phyloP scores from a whole-genome alignment of 2,329 filamentous ascomycete species.

The Shiraia sp. region DNA sequence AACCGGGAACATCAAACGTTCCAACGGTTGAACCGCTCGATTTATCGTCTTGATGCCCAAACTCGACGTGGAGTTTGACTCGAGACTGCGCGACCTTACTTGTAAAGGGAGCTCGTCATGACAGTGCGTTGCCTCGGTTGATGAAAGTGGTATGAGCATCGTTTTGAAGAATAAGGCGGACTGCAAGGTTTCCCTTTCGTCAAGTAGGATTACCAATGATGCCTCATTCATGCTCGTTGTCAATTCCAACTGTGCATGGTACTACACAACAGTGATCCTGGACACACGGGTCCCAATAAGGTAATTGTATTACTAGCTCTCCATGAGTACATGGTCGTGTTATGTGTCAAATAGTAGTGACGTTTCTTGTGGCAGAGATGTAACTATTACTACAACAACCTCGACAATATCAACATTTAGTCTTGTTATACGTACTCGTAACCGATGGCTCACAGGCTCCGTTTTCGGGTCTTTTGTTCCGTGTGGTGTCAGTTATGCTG shows the following conservation, averaged over 20 bases:
- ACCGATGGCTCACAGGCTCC: too few relatives aligned
- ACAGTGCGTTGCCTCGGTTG: neutral
- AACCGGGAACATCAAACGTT: slow-evolving; percentile 7
- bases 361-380: too few relatives aligned
- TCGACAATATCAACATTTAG: too few relatives aligned
- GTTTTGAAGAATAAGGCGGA: slow-evolving; percentile 1
- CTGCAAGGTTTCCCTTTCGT: neutral
- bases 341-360: too few relatives aligned
- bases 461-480: too few relatives aligned
- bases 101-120: slow-evolving; percentile 2
- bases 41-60: slow-evolving; percentile 2
- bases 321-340: too few relatives aligned
- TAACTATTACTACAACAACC: too few relatives aligned
- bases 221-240: slow-evolving; percentile 3
- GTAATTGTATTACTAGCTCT: neutral
- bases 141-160: neutral
- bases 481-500: too few relatives aligned
- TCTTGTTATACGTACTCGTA: too few relatives aligned
- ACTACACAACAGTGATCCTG: too few relatives aligned
- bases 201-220: slow-evolving; percentile 1
- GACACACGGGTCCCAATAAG: neutral
- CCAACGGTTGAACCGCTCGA: slow-evolving; percentile 7
- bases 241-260: neutral
- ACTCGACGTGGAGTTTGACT: slow-evolving; percentile 1
- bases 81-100: slow-evolving; percentile 3